Evolutionary conservation across 208 protist species (phyloP).

Genomic region (Crithidia sp.): DNA sequence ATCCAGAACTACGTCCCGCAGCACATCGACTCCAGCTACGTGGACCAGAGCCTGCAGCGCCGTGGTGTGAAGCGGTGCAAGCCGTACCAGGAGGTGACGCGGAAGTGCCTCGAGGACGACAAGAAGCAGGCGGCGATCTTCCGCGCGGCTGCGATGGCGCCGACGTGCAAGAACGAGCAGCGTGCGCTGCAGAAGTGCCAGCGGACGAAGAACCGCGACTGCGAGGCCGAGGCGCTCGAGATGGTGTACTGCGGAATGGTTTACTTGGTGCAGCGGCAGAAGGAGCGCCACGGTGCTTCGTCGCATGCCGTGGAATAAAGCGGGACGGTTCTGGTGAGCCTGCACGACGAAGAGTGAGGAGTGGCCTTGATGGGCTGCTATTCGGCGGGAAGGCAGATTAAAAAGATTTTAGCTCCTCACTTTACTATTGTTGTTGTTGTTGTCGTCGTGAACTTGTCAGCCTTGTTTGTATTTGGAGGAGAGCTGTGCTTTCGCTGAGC

Average conservation of each 20-base stretch:
- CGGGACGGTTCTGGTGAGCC: neutral
- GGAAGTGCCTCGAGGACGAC: constrained; percentile 76
- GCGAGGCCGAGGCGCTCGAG: constrained; percentile 82
- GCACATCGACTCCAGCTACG: constrained; percentile 71
- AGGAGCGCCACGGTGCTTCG: constrained; percentile 35
- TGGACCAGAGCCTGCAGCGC: constrained; percentile 84
- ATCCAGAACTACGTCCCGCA: constrained; percentile 87
- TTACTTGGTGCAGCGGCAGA: constrained; percentile 67
- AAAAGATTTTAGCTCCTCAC: too few species aligned
- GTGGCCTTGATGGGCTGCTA: too few species aligned
- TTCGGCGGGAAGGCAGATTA: too few species aligned
- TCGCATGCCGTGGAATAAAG: constrained; percentile 13
- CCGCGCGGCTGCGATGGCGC: constrained; percentile 56
- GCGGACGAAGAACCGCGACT: constrained; percentile 47
- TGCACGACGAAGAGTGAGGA: neutral
- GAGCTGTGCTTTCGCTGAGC: neutral
- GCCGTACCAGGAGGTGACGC: constrained; percentile 72
- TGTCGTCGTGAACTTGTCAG: neutral
- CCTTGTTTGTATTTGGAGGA: neutral
- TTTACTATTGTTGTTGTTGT: too few species aligned
- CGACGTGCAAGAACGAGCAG: constrained; percentile 73
- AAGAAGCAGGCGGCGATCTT: constrained; percentile 83
- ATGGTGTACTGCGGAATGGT: constrained; percentile 88
- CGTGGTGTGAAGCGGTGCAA: constrained; percentile 71
- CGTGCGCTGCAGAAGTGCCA: constrained; percentile 63